phyloP scores from a whole-genome alignment of 2,329 filamentous ascomycete genomes.

The Stachybotrys elegans region DNA sequence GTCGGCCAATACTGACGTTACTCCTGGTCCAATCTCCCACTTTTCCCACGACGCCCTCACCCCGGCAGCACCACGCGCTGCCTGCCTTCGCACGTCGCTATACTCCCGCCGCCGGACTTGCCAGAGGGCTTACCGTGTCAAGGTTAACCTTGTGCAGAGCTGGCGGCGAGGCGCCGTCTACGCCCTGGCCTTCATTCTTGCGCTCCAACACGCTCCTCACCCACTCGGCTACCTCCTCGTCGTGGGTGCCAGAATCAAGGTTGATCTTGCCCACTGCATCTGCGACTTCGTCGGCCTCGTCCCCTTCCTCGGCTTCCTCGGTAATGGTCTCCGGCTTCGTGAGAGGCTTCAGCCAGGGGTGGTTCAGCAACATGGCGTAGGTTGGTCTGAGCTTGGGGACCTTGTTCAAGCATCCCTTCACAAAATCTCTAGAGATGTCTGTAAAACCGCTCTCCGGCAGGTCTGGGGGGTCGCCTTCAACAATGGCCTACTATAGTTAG shows the following conservation, averaged over 20 bases:
- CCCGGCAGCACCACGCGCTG: not conserved
- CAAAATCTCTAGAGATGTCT: constrained; percentile 76
- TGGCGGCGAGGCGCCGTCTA: constrained; percentile 56
- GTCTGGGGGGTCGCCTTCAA: constrained; percentile 90
- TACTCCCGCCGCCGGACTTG: constrained; percentile 29
- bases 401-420: constrained; percentile 86
- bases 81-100: not conserved
- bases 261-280: constrained; percentile 40
- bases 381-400: constrained; percentile 88
- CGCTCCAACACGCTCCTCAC: constrained; percentile 64
- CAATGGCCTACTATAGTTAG: constrained; percentile 68
- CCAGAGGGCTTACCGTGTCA: constrained; percentile 59
- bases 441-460: constrained; percentile 78
- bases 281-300: constrained; percentile 37
- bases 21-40: not conserved
- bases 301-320: constrained; percentile 63
- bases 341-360: constrained; percentile 78
- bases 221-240: constrained; percentile 84
- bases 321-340: constrained; percentile 71
- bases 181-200: constrained; percentile 43
- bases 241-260: constrained; percentile 44
- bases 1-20: constrained; percentile 11
- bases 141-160: constrained; percentile 84
- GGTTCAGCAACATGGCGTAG: constrained; percentile 82
- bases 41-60: not conserved